A percentile compares a stretch with the other conserved stretches of the same genome.
Evolutionary conservation across 78 protist species (phyloP).

Genomic region (Tieghemostelium lacteum): DNA sequence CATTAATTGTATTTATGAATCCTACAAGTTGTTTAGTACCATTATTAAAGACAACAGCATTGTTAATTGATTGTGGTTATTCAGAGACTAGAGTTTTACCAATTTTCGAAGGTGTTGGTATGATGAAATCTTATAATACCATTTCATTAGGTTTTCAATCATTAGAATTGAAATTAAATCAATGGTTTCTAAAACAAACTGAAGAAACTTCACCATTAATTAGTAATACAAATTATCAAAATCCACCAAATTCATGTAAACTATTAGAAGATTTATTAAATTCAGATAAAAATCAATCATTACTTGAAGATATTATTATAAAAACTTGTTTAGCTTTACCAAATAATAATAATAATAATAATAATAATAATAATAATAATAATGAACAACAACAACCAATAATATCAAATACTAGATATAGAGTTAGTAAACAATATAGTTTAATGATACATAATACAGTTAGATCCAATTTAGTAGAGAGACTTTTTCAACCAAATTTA

Average conservation of each 20-base stretch:
- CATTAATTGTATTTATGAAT: constrained; percentile 16
- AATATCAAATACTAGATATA: not conserved
- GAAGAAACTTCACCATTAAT: not conserved
- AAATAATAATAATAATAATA: not conserved
- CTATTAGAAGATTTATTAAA: not conserved
- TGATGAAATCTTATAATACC: constrained; percentile 22
- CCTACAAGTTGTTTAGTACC: constrained; percentile 51
- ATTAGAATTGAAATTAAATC: not conserved
- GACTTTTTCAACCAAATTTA: not conserved
- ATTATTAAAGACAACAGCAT: constrained; percentile 31
- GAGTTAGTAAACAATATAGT: not conserved
- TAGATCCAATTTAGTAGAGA: not conserved
- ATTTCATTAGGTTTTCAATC: constrained; percentile 15
- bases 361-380: not conserved
- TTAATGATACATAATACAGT: not conserved
- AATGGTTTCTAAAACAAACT: not conserved
- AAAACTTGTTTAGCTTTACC: constrained; percentile 12
- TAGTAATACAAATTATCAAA: not conserved
- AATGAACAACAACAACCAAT: not conserved
- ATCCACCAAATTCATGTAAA: not conserved
- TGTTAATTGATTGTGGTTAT: constrained; percentile 46
- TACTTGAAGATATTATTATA: constrained; percentile 14
- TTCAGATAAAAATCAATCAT: not conserved
- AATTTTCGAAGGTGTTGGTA: constrained; percentile 63
- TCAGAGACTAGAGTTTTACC: constrained; percentile 59